A percentile compares a stretch with the other conserved stretches of the same genome.
These are phyloP conservation scores for Fagus crenata DNA, from an alignment of 306 rosid genomes.

Conservation along the genomic window DNA sequence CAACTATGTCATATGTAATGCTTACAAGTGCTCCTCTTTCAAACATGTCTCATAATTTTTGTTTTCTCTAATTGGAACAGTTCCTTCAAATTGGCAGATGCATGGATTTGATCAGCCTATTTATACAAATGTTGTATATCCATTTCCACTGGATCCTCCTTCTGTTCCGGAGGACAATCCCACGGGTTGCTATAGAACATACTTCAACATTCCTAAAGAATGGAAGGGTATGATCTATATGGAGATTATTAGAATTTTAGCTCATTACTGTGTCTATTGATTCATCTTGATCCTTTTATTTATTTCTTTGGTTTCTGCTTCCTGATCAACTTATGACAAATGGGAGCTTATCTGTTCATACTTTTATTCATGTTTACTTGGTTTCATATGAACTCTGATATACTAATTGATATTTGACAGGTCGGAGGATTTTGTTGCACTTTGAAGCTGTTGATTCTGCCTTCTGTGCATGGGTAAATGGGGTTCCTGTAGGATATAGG, in stretches of 20 bases:
- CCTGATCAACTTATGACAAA: conserved; percentile 11
- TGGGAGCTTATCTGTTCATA: conserved; percentile 1
- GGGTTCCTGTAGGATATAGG: conserved; percentile 88
- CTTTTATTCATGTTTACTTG: conserved; percentile 18
- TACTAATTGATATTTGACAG: conserved; percentile 45
- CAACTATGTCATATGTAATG: neutral
- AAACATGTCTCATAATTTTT: conserved; percentile 29
- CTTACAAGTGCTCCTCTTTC: conserved; percentile 12
- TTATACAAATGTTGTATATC: conserved; percentile 71
- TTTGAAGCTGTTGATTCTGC: conserved; percentile 99
- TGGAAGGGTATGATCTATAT: conserved; percentile 69
- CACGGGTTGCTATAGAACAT: conserved; percentile 85
- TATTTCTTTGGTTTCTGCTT: neutral
- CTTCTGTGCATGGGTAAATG: conserved; percentile 90
- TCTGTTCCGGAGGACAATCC: conserved; percentile 70
- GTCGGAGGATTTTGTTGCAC: conserved; percentile 88
- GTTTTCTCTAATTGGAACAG: conserved; percentile 52
- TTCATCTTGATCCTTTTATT: neutral
- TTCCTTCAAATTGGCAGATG: conserved; percentile 98
- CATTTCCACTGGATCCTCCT: conserved; percentile 89
- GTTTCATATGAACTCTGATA: conserved; percentile 6
- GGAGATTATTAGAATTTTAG: neutral
- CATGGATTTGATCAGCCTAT: conserved; percentile 93
- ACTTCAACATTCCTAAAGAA: conserved; percentile 71
- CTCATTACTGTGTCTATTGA: conserved; percentile 11